phyloP scores from a whole-genome alignment of 345 rosid species.

The Bruguiera gymnorhiza region DNA sequence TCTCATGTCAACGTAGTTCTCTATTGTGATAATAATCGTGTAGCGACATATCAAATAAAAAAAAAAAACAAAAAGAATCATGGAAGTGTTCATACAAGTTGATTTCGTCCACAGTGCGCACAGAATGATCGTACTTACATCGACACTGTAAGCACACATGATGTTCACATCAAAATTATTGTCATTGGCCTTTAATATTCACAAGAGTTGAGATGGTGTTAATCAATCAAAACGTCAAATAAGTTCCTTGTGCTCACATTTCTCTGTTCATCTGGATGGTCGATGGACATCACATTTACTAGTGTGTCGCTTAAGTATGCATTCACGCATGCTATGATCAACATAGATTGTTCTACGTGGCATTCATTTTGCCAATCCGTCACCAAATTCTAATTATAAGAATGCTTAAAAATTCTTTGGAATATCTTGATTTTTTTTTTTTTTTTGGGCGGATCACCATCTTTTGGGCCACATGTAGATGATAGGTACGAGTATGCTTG shows the following conservation, averaged over 20 bases:
- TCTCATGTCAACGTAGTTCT: too few species aligned
- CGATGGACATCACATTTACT: neutral
- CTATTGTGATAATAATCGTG: too few species aligned
- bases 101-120: neutral
- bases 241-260: slow-evolving; percentile 5
- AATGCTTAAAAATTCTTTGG: too few species aligned
- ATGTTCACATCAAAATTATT: neutral
- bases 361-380: neutral
- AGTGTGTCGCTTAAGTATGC: neutral
- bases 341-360: slow-evolving; percentile 6
- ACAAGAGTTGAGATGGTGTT: neutral
- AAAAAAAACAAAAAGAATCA: neutral
- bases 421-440: too few species aligned
- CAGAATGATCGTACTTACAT: neutral
- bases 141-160: too few species aligned
- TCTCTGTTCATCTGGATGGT: neutral
- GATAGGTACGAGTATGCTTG: too few species aligned
- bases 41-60: too few species aligned
- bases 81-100: neutral
- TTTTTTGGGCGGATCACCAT: too few species aligned
- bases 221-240: neutral
- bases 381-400: neutral
- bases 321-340: neutral
- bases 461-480: too few species aligned
- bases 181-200: neutral